Evolutionary conservation across 78 protist genomes (phyloP), one percentile per base, ranked within the genome.

Genomic region (Diacronema lutheri): DNA sequence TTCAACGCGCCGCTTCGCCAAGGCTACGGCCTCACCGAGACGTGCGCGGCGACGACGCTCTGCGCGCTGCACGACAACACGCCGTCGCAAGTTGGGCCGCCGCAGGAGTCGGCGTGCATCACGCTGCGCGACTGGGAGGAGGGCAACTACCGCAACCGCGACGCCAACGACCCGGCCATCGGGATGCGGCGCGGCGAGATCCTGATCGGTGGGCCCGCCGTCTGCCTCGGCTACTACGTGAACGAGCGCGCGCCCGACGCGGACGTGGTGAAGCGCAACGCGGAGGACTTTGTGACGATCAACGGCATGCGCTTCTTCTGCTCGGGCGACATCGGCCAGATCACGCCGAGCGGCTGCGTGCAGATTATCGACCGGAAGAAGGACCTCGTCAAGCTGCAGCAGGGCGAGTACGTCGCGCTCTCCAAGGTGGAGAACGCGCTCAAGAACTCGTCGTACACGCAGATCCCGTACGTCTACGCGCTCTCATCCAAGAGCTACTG

Each of bases 11-110:
- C 71, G 66, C 94, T 97, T 44, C 69, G 91, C 55, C 92, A 96
- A 44, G 98, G 98, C 33, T 97, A 97, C 83, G 99, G 99, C 44
- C 81, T 86, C 88, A 96, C 99, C 41, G 99, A 97, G 89, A 84
- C 93, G 40, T 64, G 85, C 35, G 97, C 96, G 25, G 97, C 89
- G 35, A 78, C 92, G 13, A 16, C 83, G 14, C 84, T 93, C 50
- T 56, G 72, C 29, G 33, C n/a, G 37, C 73, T 84, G 33, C 25
- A 20, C 31, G 77, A 84, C 46, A 35, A 29, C 60, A 2, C 31
- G 21, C 33, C 50, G 6, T 4, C 14, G n/a, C 0, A 0, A 14
- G 81, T 86, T n/a, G 93, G 95, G 14, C 68, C 57, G 21, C 92
- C 91, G 25, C 33, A 88, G 31, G 85, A 78, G 23, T 37, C 60